Conservation (phyloP, 805 yeast genomes). For the Nematodospora valgi region DNA sequence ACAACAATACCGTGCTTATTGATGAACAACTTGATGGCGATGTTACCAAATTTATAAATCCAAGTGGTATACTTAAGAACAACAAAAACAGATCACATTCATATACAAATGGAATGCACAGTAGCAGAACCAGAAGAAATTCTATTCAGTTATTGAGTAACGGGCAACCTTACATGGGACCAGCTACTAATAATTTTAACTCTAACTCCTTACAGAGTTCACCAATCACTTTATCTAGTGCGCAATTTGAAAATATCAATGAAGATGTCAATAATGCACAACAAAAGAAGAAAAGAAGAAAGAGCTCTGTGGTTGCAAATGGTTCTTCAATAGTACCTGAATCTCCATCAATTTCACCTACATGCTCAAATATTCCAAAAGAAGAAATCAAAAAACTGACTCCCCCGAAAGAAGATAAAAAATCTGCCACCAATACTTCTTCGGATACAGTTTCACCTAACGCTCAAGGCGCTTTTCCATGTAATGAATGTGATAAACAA, state of each 20-base stretch:
- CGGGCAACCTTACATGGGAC: neutral
- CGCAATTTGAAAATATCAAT: slow-evolving; percentile 6
- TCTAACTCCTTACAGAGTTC: slow-evolving; percentile 1
- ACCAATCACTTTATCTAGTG: slow-evolving; percentile 5
- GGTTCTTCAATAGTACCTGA: neutral
- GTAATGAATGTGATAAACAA: slow-evolving; percentile 40
- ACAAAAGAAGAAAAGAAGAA: slow-evolving; percentile 8
- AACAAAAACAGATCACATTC: slow-evolving; percentile 5
- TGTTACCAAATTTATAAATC: neutral
- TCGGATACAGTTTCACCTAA: neutral
- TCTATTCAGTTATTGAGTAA: slow-evolving; percentile 16
- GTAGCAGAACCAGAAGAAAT: slow-evolving; percentile 15
- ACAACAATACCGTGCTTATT: neutral
- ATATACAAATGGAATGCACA: slow-evolving; percentile 4
- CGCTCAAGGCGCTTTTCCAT: slow-evolving; percentile 27
- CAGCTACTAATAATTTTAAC: neutral
- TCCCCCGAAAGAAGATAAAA: slow-evolving; percentile 4
- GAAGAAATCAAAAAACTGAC: neutral
- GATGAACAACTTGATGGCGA: neutral
- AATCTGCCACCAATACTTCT: neutral
- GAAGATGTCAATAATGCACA: slow-evolving; percentile 1
- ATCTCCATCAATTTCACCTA: slow-evolving; percentile 3
- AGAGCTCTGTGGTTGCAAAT: slow-evolving; percentile 1
- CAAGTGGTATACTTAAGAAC: neutral
- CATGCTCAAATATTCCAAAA: neutral